Evolutionary conservation across 1,284 basidiomycete genomes (phyloP), one percentile per base, ranked within the genome.

Genomic region (Xerocomus minutiporus): DNA sequence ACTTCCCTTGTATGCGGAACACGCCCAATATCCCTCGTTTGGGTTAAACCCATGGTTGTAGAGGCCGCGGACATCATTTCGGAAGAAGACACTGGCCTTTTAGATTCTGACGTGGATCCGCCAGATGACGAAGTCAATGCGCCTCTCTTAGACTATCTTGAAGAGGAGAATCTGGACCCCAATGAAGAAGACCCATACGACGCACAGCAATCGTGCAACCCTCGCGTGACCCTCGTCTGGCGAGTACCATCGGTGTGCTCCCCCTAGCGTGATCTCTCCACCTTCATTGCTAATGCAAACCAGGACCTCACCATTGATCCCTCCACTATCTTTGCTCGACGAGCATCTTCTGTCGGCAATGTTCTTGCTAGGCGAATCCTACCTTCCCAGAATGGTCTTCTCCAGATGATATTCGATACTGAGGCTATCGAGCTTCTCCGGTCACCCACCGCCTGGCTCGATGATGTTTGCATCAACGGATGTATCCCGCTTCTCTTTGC

Each of bases 391-490:
- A 6, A 39, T 39, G 38, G 38, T 4, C 20, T 39, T 39, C 38
- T 17, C n/a, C 12, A 17, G 20, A 23, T 20, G 17, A 20, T 23
- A 35, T 39, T 39, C 11, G 17, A 39, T 23, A 17, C 20, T 17
- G 20, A 6, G 20, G 20, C 38, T 17, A 39, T 39, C 17, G 20
- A 17, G 20, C 8, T 39, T 4, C 38, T 39, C 9, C 17, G 4
- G 8, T 39, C 38, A 6, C 38, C 20, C n/a, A 20, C 17, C n/a
- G 38, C 38, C 9, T 45, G 42, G 3, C 17, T 60, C 20, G 56
- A 58, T 8, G 46, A 60, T 12, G 25, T 17, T 1, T 60, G 55
- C 29, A 17, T 17, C 17, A 17, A 17, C 17, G 17, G 17, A 17
- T 17, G 17, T 17, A 17, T 17, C 17, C 17, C 46, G 1, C 25